Evolutionary conservation across 805 yeast species (phyloP), one percentile per base, ranked within the genome.

Genomic region (Wickerhamiella dianesei): DNA sequence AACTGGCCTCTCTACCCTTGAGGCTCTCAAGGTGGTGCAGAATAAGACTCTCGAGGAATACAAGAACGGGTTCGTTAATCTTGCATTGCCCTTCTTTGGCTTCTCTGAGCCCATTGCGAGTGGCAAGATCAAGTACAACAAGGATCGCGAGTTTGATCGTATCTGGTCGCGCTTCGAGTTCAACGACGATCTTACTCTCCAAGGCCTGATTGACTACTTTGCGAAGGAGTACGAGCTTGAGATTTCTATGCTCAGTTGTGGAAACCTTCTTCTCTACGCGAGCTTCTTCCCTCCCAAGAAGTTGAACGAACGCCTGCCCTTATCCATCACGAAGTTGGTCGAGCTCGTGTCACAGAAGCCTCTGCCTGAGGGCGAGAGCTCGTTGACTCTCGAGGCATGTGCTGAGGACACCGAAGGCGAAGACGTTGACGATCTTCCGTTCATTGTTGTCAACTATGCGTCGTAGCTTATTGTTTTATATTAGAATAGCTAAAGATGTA

Each of bases 91-190:
- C 51, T 92, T 92, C 71, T 78, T 92, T 61, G 97, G 95, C 5
- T 92, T 92, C 63, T 85, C 96, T 9, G 98, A 92, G 68, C 98
- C 98, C 45, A 79, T 92, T 58, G 80, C 80, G 43, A 85, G 96
- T 36, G 76, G 82, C 42, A 79, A 83, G 66, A 82, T 83, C 48
- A 77, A 80, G 61, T 88, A 87, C 66, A 87, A 87, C 58, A 72
- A 65, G 44, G 74, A 65, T 50, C 83, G 81, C 61, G 72, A 71
- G 53, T 81, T 84, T 59, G 98, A 92, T 65, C 77, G 74, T 64
- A 86, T 89, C 58, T 92, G 98, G 98, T 96, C 86, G 59, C 76
- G 97, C 63, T 89, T 89, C 64, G 89, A 82, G 57, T 67, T 89
- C 44, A 29, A 56, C 21, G 59, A 56, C 39, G 80, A 88, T 59